Conservation (phyloP, 441 rosid species). For the Codiaeum variegatum region DNA sequence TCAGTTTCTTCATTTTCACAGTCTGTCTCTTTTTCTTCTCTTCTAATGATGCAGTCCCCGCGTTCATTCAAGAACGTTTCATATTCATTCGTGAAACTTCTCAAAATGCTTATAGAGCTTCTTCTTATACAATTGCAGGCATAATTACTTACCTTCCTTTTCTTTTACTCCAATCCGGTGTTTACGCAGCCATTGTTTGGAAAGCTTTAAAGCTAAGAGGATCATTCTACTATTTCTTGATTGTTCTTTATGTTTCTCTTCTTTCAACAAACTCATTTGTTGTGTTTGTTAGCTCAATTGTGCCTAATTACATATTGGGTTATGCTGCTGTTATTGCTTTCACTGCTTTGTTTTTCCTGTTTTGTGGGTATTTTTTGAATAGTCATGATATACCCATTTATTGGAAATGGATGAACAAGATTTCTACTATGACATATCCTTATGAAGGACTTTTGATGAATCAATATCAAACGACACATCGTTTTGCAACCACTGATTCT, state of each 20-base stretch:
- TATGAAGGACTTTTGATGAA: conserved; percentile 68
- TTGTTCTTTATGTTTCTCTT: conserved; percentile 53
- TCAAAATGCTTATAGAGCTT: conserved; percentile 58
- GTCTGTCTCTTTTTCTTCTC: conserved; percentile 67
- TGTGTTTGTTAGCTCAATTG: conserved; percentile 63
- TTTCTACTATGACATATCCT: conserved; percentile 63
- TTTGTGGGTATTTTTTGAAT: conserved; percentile 60
- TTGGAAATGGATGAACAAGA: conserved; percentile 70
- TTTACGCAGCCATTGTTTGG: conserved; percentile 58
- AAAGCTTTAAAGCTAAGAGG: conserved; percentile 46
- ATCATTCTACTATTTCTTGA: conserved; percentile 46
- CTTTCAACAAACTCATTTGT: conserved; percentile 69
- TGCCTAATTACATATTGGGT: conserved; percentile 61
- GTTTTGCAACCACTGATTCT: conserved; percentile 18
- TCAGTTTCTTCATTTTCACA: conserved; percentile 59
- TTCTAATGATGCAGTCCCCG: conserved; percentile 63
- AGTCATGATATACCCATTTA: conserved; percentile 42
- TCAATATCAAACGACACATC: conserved; percentile 35
- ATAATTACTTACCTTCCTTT: conserved; percentile 60
- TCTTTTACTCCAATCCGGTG: conserved; percentile 47
- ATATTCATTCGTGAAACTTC: conserved; percentile 59
- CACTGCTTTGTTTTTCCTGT: conserved; percentile 63
- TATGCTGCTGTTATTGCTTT: conserved; percentile 66
- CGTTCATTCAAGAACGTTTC: conserved; percentile 70
- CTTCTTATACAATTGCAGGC: conserved; percentile 61